Evolutionary conservation across 441 rosid species (phyloP), one percentile per base, ranked within the genome.

Genomic region (Capsella rubella): DNA sequence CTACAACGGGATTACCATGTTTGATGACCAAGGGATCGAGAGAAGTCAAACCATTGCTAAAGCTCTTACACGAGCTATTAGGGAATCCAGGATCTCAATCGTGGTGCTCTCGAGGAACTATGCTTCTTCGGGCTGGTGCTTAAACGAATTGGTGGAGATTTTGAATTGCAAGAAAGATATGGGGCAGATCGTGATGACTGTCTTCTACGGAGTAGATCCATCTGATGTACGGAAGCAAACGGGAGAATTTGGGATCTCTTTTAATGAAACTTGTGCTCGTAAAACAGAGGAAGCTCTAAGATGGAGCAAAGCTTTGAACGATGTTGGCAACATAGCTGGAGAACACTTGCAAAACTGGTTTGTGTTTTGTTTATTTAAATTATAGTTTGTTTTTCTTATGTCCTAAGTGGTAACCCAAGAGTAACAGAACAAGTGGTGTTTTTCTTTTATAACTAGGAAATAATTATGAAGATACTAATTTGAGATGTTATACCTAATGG

Each of bases 11-110:
- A 65, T 73, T 2, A 43, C 58, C 0, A 52, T 46, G 57, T 74
- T 35, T 0, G 0, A 64, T 25, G 71, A 65, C 16, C 43, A 74
- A 35, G 12, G 3, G n/a, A 66, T 74, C 0, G 66, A 2, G 27
- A 65, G 60, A 58, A n/a, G 73, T 21, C 1, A 1, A 37, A 5
- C 0, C 0, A 74, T 65, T 0, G 7, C 4, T 0, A n/a, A 46
- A 25, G 37, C 58, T 0, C 35, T 53, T 5, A 6, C 35, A 0
- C 6, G 7, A 53, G 58, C 37, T 11, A 53, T 53, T 29, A 53
- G 58, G 3, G 37, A 53, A 28, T 53, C 58, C 0, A 29, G 37
- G 58, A 53, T 53, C 37, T 13, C 37, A 0, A 53, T 53, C 5
- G 58, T 28, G 0, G 11, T 53, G 58, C 58, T 53, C 10, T 53